phyloP scores from a whole-genome alignment of 768 basidiomycete genomes.

The Lactifluus echinatus region DNA sequence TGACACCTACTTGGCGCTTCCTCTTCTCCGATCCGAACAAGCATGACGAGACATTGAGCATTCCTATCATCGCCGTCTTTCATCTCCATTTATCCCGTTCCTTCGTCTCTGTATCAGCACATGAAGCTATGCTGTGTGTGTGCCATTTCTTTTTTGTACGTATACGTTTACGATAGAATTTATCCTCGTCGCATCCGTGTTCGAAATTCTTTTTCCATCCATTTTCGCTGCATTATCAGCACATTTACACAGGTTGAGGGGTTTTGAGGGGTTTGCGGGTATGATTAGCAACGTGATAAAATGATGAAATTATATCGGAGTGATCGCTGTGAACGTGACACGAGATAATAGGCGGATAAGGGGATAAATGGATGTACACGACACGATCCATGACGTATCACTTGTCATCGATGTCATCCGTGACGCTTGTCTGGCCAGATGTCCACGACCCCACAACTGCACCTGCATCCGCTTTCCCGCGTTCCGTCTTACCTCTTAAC shows the following conservation, averaged over 20 bases:
- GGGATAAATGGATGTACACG: no score
- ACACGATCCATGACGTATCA: background rate
- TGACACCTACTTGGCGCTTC: no score
- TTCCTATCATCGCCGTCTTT: background rate
- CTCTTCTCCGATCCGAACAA: background rate
- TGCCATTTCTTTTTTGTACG: constrained; percentile 4
- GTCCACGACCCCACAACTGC: constrained; percentile 6
- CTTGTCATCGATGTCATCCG: background rate
- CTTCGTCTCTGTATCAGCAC: background rate
- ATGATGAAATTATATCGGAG: no score
- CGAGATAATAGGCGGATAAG: no score
- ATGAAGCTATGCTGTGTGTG: background rate
- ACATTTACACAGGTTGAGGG: background rate
- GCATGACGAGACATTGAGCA: background rate
- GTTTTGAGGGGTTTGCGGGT: background rate
- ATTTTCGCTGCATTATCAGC: background rate
- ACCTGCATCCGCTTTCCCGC: background rate
- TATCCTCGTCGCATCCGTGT: background rate
- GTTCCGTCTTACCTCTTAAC: background rate
- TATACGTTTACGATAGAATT: constrained; percentile 7
- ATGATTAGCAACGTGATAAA: background rate
- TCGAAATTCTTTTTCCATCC: background rate
- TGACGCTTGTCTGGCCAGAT: constrained; percentile 10
- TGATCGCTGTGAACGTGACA: no score
- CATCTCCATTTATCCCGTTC: background rate